Percentiles rank a stretch among this genome's conserved stretches.
These are phyloP conservation scores for Acanthamoeba rhysodes DNA, from an alignment of 208 protist genomes.

Conservation along the genomic window DNA sequence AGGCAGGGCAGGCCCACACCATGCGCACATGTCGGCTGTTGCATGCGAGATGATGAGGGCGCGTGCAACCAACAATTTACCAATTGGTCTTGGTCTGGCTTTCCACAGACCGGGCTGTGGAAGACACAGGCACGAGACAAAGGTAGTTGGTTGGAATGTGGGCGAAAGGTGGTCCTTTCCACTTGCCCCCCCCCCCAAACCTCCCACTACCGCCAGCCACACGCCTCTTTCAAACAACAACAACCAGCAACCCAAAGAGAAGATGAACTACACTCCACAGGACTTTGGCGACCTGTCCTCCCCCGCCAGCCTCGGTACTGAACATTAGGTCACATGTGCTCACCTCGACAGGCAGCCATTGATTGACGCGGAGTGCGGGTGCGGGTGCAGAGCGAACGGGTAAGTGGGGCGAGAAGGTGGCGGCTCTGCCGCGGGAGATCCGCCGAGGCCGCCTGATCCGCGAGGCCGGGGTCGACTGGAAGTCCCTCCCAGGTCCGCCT, in stretches of 20 bases:
- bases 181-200: neutral
- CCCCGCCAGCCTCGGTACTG: neutral
- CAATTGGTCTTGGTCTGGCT: no score
- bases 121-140: no score
- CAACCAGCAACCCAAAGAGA: no score
- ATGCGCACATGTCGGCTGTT: no score
- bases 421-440: neutral
- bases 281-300: conserved; percentile 7
- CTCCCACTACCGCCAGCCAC: no score
- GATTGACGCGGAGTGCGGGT: neutral
- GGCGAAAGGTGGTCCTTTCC: neutral
- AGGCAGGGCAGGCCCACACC: no score
- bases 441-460: neutral
- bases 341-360: no score
- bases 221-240: no score
- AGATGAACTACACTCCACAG: neutral
- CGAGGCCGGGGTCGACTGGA: conserved; percentile 31
- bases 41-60: no score
- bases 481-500: neutral
- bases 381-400: neutral
- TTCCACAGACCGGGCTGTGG: no score
- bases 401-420: conserved; percentile 49
- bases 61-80: no score
- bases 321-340: neutral
- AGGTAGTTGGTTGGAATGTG: neutral